phyloP scores from a whole-genome alignment of 495 filamentous ascomycete genomes.

The Penicillium paradoxum region DNA sequence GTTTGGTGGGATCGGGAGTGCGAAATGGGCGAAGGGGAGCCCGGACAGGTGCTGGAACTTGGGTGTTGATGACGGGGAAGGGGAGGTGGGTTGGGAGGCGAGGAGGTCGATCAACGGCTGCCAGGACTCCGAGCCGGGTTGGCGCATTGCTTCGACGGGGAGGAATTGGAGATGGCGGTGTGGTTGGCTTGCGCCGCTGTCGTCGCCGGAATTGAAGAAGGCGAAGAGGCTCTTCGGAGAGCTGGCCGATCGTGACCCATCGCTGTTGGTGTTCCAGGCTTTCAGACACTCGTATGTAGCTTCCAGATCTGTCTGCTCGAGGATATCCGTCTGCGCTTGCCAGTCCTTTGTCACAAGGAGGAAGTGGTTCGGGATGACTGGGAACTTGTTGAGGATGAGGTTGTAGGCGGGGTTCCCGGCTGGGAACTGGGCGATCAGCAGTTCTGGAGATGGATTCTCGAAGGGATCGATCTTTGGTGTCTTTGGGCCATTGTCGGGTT shows the following conservation, averaged over 20 bases:
- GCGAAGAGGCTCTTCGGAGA: slow-evolving; percentile 52
- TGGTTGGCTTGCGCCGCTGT: slow-evolving; percentile 75
- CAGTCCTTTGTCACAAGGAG: slow-evolving; percentile 67
- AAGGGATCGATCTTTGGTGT: slow-evolving; percentile 65
- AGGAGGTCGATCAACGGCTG: slow-evolving; percentile 51
- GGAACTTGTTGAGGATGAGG: slow-evolving; percentile 78
- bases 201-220: slow-evolving; percentile 77
- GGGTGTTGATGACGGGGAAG: slow-evolving; percentile 2
- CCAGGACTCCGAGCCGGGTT: slow-evolving; percentile 43
- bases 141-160: slow-evolving; percentile 62
- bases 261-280: slow-evolving; percentile 44
- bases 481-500: slow-evolving; percentile 27
- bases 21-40: slow-evolving; percentile 53
- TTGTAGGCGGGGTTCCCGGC: slow-evolving; percentile 50
- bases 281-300: slow-evolving; percentile 61
- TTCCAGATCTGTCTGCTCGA: slow-evolving; percentile 62
- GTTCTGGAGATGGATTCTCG: slow-evolving; percentile 54
- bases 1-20: slow-evolving; percentile 35
- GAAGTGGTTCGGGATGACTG: slow-evolving; percentile 73
- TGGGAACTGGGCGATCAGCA: slow-evolving; percentile 57
- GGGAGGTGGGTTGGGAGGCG: slow-evolving; percentile 16
- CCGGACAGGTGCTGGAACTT: slow-evolving; percentile 23
- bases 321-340: slow-evolving; percentile 62
- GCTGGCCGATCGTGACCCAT: background rate
- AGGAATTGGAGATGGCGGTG: slow-evolving; percentile 79